Evolutionary conservation across 108 stramenopile species (phyloP).

Genomic region (Stephanodiscus minutulus): DNA sequence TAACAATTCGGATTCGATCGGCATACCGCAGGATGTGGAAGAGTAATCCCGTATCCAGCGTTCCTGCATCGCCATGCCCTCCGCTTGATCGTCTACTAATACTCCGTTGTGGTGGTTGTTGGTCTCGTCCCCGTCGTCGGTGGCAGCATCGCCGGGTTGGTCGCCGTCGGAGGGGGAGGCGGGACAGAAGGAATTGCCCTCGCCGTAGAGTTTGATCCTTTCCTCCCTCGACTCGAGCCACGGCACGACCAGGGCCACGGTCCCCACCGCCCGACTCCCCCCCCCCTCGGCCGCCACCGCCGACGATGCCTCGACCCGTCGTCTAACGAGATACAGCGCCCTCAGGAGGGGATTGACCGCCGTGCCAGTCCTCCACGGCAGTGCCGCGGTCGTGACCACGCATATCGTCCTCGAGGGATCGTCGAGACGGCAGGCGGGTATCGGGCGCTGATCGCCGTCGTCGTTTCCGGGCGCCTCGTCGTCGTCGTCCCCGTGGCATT

Average conservation of each 20-base stretch:
- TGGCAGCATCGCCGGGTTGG: background rate
- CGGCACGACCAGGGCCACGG: conserved; percentile 55
- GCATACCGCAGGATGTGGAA: conserved; percentile 35
- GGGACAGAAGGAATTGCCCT: conserved; percentile 14
- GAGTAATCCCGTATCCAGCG: conserved; percentile 44
- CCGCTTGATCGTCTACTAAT: background rate
- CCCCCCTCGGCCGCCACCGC: background rate
- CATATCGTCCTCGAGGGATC: conserved; percentile 44
- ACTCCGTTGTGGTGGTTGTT: too few species aligned
- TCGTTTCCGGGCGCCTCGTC: too few species aligned
- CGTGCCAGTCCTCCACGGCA: conserved; percentile 84
- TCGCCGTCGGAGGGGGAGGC: background rate
- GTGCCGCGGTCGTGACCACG: conserved; percentile 67
- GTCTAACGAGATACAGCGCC: conserved; percentile 60
- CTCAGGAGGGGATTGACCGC: conserved; percentile 75
- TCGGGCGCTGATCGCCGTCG: background rate
- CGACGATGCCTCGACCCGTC: conserved; percentile 15
- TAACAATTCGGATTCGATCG: conserved; percentile 51
- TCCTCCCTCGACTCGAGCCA: conserved; percentile 54
- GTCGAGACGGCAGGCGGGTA: background rate
- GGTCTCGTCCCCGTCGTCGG: background rate
- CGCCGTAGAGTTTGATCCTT: conserved; percentile 40
- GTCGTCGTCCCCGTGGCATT: too few species aligned
- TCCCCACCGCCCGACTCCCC: conserved; percentile 9
- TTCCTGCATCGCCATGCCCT: conserved; percentile 45